A percentile compares a stretch with the other conserved stretches of the same genome.
phyloP scores from a whole-genome alignment of 2,329 filamentous ascomycete species.

The Colletotrichum sp. region DNA sequence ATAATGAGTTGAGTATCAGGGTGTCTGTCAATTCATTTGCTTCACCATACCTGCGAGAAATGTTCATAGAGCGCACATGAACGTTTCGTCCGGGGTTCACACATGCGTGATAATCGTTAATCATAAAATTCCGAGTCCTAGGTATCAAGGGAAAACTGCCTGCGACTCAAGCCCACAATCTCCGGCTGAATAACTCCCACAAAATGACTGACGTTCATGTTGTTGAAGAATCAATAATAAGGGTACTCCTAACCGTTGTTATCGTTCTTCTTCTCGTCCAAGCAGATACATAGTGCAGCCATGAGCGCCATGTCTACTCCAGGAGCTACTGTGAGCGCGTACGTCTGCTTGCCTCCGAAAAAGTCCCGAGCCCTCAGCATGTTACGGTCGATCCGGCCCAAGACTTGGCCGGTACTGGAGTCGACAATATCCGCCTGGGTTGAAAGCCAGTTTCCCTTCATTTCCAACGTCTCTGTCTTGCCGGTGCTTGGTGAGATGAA shows the following conservation, averaged over 20 bases:
- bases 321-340: constrained; percentile 66
- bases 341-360: constrained; percentile 67
- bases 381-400: constrained; percentile 65
- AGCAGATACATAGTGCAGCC: constrained; percentile 68
- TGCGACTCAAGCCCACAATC: neutral
- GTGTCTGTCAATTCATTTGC: neutral
- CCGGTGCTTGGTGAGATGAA: constrained; percentile 57
- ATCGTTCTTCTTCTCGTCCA: constrained; percentile 67
- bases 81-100: neutral
- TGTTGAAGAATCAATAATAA: neutral
- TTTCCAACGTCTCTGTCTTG: constrained; percentile 49
- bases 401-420: constrained; percentile 49
- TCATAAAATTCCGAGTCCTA: neutral
- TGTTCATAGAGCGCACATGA: neutral
- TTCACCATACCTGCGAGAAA: neutral
- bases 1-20: neutral
- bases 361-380: constrained; percentile 62
- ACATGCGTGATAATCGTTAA: neutral
- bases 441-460: constrained; percentile 68
- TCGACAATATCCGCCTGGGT: constrained; percentile 62
- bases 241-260: neutral
- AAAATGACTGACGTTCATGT: neutral
- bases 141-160: neutral
- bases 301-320: constrained; percentile 70
- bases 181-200: neutral